Evolutionary conservation across 2,329 filamentous ascomycete genomes (phyloP), one percentile per base, ranked within the genome.

Genomic region (Aureobasidium sp.): DNA sequence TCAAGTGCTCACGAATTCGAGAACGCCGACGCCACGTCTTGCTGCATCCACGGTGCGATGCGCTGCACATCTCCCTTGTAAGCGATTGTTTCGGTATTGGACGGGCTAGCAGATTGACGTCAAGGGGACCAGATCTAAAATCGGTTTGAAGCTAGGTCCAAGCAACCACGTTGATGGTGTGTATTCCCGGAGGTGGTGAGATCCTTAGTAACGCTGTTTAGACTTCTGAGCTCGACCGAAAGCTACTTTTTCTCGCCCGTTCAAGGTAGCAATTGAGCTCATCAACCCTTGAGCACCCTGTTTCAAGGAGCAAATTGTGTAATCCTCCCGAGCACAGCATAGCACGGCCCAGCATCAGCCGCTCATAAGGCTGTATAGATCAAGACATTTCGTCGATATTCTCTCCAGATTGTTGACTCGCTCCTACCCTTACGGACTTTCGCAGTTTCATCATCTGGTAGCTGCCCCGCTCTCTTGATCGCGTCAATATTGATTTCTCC

Each of bases 301-400:
- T 49, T 49, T 49, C 45, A 49, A 49, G 45, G 34, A 49, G 45
- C 45, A 49, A 39, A 49, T 49, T 49, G 16, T n/a, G 19, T 12
- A 38, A 49, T 39, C 25, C 45, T 30, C 30, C 34, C 19, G n/a
- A 35, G 27, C 30, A n/a, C 41, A 27, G 8, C 29, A 47, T 11
- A 29, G 4, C 10, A n/a, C 10, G 12, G n/a, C n/a, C n/a, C 38
- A 3, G 19, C 16, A 5, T 12, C 22, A 2, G 6, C n/a, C n/a
- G 17, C 6, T 38, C 35, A 38, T 38, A 22, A 37, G 34, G 24
- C 34, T 39, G 16, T 39, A 27, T 22, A 27, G 24, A 24, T 49
- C 24, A n/a, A 12, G n/a, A 8, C n/a, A n/a, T n/a, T 29, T 25
- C 7, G 25, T 49, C 24, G 44, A 37, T 27, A 7, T 19, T 30